Conservation (phyloP, 176 grass and related monocot species). For the Microstegium vimineum region DNA sequence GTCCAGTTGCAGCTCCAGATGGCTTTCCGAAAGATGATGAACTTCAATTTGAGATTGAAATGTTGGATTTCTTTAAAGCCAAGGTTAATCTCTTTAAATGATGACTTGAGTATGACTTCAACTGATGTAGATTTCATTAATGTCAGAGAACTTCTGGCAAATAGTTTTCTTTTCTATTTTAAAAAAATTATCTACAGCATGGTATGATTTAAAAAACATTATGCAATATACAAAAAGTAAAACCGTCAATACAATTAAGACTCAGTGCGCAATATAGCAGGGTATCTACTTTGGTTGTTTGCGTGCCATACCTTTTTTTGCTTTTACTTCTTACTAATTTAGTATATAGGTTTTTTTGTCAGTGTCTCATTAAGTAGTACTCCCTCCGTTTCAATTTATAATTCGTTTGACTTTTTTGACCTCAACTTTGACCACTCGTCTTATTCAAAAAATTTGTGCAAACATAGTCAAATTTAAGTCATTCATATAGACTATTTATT, state of each 20-base stretch:
- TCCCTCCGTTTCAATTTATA: no score
- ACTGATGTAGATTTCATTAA: neutral
- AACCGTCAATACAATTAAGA: neutral
- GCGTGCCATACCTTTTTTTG: neutral
- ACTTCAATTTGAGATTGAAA: slow-evolving; percentile 96
- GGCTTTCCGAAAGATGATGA: slow-evolving; percentile 79
- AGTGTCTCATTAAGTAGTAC: neutral
- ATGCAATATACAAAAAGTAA: neutral
- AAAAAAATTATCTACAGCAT: slow-evolving; percentile 1
- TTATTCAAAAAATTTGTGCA: no score
- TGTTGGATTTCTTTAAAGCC: slow-evolving; percentile 91
- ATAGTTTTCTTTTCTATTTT: neutral
- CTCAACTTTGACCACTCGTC: no score
- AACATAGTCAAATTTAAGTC: no score
- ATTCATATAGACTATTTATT: no score
- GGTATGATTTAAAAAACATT: neutral
- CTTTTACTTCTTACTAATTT: neutral
- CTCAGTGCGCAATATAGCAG: neutral
- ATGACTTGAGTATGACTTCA: slow-evolving; percentile 12
- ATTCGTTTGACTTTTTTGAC: no score
- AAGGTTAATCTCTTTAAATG: slow-evolving; percentile 51
- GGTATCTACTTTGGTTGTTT: neutral
- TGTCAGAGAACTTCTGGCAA: slow-evolving; percentile 6
- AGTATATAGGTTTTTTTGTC: neutral
- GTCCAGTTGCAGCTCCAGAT: slow-evolving; percentile 79